Evolutionary conservation across 495 filamentous ascomycete species (phyloP).

Genomic region (Penicillium odoratum): DNA sequence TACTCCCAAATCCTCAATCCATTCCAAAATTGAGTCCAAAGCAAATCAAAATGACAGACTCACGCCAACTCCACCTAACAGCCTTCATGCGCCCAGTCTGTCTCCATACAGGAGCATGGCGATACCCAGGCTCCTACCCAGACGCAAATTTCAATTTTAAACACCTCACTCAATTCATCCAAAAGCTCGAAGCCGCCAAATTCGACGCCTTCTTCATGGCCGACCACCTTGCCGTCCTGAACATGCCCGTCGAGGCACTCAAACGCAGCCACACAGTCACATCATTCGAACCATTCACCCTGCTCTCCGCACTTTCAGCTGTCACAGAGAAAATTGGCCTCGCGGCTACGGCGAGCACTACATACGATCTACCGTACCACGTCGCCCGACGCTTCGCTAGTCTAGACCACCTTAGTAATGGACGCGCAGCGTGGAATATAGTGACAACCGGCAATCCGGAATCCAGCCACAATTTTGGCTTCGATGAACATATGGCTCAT

Average conservation of each 20-base stretch:
- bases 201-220: slow-evolving; percentile 67
- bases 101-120: slow-evolving; percentile 59
- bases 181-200: slow-evolving; percentile 57
- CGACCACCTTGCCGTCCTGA: slow-evolving; percentile 57
- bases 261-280: slow-evolving; percentile 59
- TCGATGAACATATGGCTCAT: slow-evolving; percentile 39
- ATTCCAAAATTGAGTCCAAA: not conserved
- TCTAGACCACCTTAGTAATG: slow-evolving; percentile 61
- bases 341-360: slow-evolving; percentile 58
- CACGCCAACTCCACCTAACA: slow-evolving; percentile 49
- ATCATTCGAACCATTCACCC: slow-evolving; percentile 51
- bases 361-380: slow-evolving; percentile 65
- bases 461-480: slow-evolving; percentile 36
- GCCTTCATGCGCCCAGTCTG: slow-evolving; percentile 61
- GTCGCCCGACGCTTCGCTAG: slow-evolving; percentile 62
- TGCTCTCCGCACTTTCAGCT: slow-evolving; percentile 47
- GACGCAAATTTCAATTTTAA: slow-evolving; percentile 61
- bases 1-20: not conserved
- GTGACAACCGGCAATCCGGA: slow-evolving; percentile 43
- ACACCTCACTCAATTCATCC: slow-evolving; percentile 53
- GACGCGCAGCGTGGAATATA: slow-evolving; percentile 48
- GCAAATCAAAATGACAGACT: slow-evolving; percentile 18
- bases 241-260: slow-evolving; percentile 58
- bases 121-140: slow-evolving; percentile 54
- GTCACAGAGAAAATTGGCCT: slow-evolving; percentile 51